Evolutionary conservation across 768 basidiomycete genomes (phyloP).

Genomic region (Tephrocybe sp.): DNA sequence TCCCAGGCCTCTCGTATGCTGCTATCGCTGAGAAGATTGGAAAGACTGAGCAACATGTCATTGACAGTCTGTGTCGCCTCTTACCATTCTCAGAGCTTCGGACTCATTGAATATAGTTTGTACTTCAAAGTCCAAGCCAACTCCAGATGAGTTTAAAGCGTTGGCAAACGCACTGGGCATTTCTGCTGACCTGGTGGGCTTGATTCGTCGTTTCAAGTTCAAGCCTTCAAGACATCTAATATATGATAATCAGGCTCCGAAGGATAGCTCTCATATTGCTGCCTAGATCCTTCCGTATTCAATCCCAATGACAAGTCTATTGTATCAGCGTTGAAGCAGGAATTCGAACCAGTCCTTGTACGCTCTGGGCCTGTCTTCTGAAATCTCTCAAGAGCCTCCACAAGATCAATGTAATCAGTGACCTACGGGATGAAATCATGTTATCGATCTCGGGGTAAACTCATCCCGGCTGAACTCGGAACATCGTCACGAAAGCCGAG

Average conservation of each 20-base stretch:
- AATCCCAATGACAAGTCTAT: no score
- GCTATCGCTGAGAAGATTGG: constrained; percentile 49
- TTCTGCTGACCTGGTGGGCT: constrained; percentile 28
- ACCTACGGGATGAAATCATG: background rate
- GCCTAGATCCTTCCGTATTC: constrained; percentile 2
- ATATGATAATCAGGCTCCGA: constrained; percentile 3
- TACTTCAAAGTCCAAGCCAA: constrained; percentile 41
- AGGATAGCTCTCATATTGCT: constrained; percentile 3
- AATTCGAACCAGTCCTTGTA: background rate
- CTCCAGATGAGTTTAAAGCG: constrained; percentile 45
- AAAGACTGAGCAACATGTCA: constrained; percentile 44
- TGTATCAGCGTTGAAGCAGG: no score
- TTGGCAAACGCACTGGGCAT: constrained; percentile 47
- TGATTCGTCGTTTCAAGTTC: background rate
- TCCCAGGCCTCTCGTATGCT: constrained; percentile 46
- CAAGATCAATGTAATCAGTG: constrained; percentile 5
- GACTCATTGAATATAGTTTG: constrained; percentile 40
- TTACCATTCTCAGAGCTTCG: background rate
- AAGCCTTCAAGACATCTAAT: background rate
- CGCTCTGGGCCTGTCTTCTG: background rate
- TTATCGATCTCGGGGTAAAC: constrained; percentile 2
- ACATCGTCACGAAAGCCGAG: background rate
- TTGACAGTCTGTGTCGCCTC: constrained; percentile 44
- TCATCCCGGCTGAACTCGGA: no score
- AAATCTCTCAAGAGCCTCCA: no score